Evolutionary conservation across 2,329 filamentous ascomycete species (phyloP).

Genomic region (Cercospora beticola): DNA sequence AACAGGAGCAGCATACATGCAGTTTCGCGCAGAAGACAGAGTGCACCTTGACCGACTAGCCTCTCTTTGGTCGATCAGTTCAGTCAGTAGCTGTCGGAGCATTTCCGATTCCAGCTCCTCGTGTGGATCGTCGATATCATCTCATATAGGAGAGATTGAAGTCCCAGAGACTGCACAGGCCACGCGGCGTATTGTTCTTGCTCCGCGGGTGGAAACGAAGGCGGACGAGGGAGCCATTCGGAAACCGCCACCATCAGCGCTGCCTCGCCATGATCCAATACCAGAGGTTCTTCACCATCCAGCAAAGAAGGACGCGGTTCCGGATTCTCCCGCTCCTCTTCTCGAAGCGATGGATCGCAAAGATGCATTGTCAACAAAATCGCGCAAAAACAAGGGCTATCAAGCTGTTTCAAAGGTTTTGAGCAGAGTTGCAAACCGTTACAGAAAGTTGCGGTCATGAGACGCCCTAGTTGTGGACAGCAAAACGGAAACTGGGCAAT

Average conservation of each 20-base stretch:
- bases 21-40: neutral
- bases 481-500: too few relatives aligned
- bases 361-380: neutral
- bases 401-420: neutral
- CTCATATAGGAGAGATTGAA: neutral
- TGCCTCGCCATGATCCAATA: neutral
- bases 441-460: neutral
- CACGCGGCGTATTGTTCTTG: neutral
- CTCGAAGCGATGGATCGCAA: neutral
- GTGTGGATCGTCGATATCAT: constrained; percentile 6
- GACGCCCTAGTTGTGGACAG: too few relatives aligned
- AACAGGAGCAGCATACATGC: neutral
- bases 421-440: neutral
- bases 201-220: neutral
- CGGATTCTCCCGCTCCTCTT: neutral
- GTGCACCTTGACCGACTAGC: neutral
- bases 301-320: neutral
- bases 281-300: neutral
- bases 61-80: neutral
- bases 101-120: constrained; percentile 1
- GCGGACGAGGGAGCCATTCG: neutral
- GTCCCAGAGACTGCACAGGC: neutral
- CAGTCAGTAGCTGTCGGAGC: constrained; percentile 4
- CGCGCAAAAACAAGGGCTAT: neutral
- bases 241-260: neutral